A percentile compares a stretch with the other conserved stretches of the same genome.
These are phyloP conservation scores for Cercospora canescens DNA, from an alignment of 2,329 filamentous ascomycete species.

Conservation along the genomic window DNA sequence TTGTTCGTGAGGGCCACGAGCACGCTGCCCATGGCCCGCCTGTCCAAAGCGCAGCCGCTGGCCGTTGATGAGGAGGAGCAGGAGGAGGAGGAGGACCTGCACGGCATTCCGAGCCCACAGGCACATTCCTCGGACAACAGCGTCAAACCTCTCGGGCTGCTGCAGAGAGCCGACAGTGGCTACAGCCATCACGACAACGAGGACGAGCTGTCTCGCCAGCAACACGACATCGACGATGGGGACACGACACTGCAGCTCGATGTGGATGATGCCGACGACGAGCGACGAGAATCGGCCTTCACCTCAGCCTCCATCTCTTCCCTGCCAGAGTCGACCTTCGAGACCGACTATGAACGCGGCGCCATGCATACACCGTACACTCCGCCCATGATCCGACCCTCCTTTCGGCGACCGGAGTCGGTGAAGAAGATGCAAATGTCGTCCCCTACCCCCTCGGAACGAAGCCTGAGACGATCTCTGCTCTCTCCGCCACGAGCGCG, in stretches of 20 bases:
- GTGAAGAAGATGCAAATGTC: slow-evolving; percentile 72
- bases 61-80: slow-evolving; percentile 24
- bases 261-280: slow-evolving; percentile 13
- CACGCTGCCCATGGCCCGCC: slow-evolving; percentile 50
- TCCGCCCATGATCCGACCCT: slow-evolving; percentile 60
- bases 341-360: slow-evolving; percentile 28
- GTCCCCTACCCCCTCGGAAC: slow-evolving; percentile 60
- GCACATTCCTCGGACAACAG: slow-evolving; percentile 1
- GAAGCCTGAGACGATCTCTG: slow-evolving; percentile 40
- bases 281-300: slow-evolving; percentile 29
- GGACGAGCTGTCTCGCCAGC: background rate
- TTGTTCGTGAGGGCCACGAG: slow-evolving; percentile 7
- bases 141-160: background rate
- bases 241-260: background rate
- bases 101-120: slow-evolving; percentile 11
- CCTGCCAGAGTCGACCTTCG: slow-evolving; percentile 32
- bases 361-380: slow-evolving; percentile 46
- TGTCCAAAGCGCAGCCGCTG: slow-evolving; percentile 36
- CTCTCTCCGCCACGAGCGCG: slow-evolving; percentile 46
- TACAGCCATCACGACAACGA: slow-evolving; percentile 3
- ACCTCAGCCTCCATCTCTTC: slow-evolving; percentile 36
- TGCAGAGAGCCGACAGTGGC: background rate
- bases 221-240: background rate
- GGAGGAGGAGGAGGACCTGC: background rate
- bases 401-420: slow-evolving; percentile 69